A percentile compares a stretch with the other conserved stretches of the same genome.
These are phyloP conservation scores for Begonia masoniana DNA, from an alignment of 306 rosid species.

Conservation along the genomic window DNA sequence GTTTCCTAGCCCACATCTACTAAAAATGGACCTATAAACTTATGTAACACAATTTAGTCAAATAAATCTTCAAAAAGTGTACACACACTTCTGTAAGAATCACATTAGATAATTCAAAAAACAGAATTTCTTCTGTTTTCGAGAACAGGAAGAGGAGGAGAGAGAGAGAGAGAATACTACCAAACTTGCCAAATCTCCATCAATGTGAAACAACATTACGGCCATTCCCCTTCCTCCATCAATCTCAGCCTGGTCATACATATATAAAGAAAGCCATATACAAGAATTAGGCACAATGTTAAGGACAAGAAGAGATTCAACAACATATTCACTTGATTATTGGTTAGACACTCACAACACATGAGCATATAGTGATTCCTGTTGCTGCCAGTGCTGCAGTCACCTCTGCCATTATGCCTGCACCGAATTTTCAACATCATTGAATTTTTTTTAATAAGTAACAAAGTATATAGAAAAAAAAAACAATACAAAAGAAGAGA, in stretches of 20 bases:
- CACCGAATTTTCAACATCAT: constrained; percentile 16
- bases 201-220: constrained; percentile 78
- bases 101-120: too few relatives aligned
- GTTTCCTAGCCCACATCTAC: too few relatives aligned
- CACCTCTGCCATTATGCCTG: constrained; percentile 95
- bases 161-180: constrained; percentile 24
- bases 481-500: too few relatives aligned
- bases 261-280: constrained; percentile 9
- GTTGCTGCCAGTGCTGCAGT: constrained; percentile 72
- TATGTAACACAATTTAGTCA: too few relatives aligned
- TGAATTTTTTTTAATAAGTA: neutral
- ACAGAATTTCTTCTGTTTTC: too few relatives aligned
- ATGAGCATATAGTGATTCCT: constrained; percentile 72
- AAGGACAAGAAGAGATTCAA: constrained; percentile 11
- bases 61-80: too few relatives aligned
- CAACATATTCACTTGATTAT: constrained; percentile 9
- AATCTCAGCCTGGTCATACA: constrained; percentile 84
- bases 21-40: too few relatives aligned
- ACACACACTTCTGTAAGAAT: too few relatives aligned
- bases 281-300: constrained; percentile 1
- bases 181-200: constrained; percentile 64
- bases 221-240: constrained; percentile 90
- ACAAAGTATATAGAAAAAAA: too few relatives aligned
- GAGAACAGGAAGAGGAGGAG: constrained; percentile 5
- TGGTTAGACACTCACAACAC: constrained; percentile 70